Conservation (phyloP, 2,329 filamentous ascomycete species). For the Mariannaea elegans region DNA sequence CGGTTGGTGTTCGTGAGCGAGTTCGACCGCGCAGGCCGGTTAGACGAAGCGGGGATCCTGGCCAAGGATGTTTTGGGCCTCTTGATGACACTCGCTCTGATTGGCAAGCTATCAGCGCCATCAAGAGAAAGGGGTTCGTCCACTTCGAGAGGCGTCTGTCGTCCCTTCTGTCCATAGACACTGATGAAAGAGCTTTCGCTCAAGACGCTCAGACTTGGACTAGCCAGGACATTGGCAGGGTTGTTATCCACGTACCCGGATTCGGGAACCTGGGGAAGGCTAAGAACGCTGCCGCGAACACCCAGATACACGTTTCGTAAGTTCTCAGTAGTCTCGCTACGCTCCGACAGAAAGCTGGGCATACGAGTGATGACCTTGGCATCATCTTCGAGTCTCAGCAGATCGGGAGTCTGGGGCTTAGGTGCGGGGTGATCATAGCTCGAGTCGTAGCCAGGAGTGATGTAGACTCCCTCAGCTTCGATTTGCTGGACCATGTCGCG, state of each 20-base stretch:
- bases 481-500: slow-evolving; percentile 62
- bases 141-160: slow-evolving; percentile 36
- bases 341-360: slow-evolving; percentile 72
- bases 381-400: slow-evolving; percentile 41
- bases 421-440: slow-evolving; percentile 35
- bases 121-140: slow-evolving; percentile 45
- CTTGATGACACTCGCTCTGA: slow-evolving; percentile 27
- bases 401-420: slow-evolving; percentile 27
- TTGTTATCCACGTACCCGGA: slow-evolving; percentile 36
- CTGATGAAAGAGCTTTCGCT: slow-evolving; percentile 75
- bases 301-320: slow-evolving; percentile 67
- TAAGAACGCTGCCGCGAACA: slow-evolving; percentile 57
- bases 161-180: slow-evolving; percentile 63
- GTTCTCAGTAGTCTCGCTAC: slow-evolving; percentile 67
- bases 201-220: slow-evolving; percentile 69
- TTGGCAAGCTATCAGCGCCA: slow-evolving; percentile 32
- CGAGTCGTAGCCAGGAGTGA: slow-evolving; percentile 44
- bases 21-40: slow-evolving; percentile 36
- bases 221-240: slow-evolving; percentile 53
- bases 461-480: slow-evolving; percentile 52
- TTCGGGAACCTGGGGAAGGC: slow-evolving; percentile 58
- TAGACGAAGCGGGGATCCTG: slow-evolving; percentile 17
- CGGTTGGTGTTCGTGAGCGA: slow-evolving; percentile 44
- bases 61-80: slow-evolving; percentile 35
- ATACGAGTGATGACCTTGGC: slow-evolving; percentile 60